Percentiles rank a stretch among this genome's conserved stretches.
These are phyloP conservation scores for Symbiodinium pilosum DNA, from an alignment of 73 alveolate species.

Conservation along the genomic window DNA sequence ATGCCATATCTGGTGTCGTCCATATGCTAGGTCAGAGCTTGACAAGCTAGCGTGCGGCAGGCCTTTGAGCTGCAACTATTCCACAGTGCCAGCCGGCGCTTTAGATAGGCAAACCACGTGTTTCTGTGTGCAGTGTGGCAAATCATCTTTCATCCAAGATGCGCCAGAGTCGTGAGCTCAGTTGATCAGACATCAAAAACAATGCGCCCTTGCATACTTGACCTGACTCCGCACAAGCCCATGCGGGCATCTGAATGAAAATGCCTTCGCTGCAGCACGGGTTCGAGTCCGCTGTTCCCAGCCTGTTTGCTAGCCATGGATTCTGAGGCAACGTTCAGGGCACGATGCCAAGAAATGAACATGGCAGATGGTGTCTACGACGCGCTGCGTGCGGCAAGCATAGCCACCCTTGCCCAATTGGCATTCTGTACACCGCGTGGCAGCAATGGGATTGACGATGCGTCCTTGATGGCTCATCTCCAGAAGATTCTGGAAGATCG, in stretches of 20 bases:
- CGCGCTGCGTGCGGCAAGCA: not conserved
- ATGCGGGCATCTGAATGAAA: not conserved
- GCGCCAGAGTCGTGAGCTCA: too few species aligned
- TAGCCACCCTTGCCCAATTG: not conserved
- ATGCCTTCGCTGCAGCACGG: not conserved
- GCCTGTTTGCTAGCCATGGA: not conserved
- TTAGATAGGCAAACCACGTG: not conserved
- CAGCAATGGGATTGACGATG: not conserved
- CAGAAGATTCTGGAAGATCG: not conserved
- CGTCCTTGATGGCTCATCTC: not conserved
- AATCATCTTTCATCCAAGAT: not conserved
- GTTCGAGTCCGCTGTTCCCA: not conserved
- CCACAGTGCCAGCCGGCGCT: not conserved
- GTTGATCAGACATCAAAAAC: too few species aligned
- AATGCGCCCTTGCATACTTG: too few species aligned
- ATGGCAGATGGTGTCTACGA: not conserved
- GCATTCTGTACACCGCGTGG: not conserved
- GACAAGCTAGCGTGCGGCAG: not conserved
- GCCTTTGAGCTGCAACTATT: not conserved
- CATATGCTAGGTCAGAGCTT: too few species aligned
- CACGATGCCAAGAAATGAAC: not conserved
- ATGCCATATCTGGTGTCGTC: too few species aligned
- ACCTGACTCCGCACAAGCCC: too few species aligned
- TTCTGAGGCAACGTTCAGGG: not conserved
- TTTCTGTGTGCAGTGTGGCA: not conserved